Conservation (phyloP, 768 basidiomycete species). For the Rhodosporidiobolus odoratus region DNA sequence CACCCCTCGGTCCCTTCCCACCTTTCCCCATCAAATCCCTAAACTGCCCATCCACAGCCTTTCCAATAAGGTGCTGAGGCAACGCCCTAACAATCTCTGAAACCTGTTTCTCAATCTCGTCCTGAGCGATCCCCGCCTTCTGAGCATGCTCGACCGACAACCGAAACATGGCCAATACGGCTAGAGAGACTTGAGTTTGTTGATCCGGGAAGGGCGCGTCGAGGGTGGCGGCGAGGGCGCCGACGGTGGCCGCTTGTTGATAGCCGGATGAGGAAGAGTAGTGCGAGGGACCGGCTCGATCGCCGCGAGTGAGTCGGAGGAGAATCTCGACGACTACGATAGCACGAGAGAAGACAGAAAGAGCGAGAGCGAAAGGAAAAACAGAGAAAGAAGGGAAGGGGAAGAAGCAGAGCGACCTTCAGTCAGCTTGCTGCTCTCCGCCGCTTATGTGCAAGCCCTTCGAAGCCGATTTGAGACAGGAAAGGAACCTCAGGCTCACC, state of each 20-base stretch:
- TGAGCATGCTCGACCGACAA: slow-evolving; percentile 75
- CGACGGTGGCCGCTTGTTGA: slow-evolving; percentile 28
- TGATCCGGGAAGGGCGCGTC: slow-evolving; percentile 75
- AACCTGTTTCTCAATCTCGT: slow-evolving; percentile 64
- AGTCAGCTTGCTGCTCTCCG: not conserved
- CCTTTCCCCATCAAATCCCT: slow-evolving; percentile 15
- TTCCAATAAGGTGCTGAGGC: slow-evolving; percentile 79
- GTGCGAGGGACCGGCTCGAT: slow-evolving; percentile 57
- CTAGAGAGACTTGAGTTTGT: slow-evolving; percentile 90
- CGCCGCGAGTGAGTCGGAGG: slow-evolving; percentile 82
- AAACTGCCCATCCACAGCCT: slow-evolving; percentile 89
- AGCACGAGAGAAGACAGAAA: too few species aligned
- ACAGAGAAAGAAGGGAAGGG: too few species aligned
- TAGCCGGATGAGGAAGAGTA: slow-evolving; percentile 50
- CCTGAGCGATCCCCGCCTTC: slow-evolving; percentile 58
- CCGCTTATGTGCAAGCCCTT: not conserved
- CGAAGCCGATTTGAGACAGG: too few species aligned
- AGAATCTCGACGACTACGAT: slow-evolving; percentile 72
- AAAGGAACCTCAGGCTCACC: slow-evolving; percentile 10
- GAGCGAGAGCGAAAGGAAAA: too few species aligned
- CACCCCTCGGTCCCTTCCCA: not conserved
- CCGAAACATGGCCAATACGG: slow-evolving; percentile 83
- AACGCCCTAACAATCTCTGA: slow-evolving; percentile 86
- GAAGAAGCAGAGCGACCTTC: not conserved
- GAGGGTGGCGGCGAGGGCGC: slow-evolving; percentile 43